Percentiles rank a stretch among this genome's conserved stretches.
Conservation (phyloP, 2,329 filamentous ascomycete genomes). For the Claviceps quebecensis region DNA sequence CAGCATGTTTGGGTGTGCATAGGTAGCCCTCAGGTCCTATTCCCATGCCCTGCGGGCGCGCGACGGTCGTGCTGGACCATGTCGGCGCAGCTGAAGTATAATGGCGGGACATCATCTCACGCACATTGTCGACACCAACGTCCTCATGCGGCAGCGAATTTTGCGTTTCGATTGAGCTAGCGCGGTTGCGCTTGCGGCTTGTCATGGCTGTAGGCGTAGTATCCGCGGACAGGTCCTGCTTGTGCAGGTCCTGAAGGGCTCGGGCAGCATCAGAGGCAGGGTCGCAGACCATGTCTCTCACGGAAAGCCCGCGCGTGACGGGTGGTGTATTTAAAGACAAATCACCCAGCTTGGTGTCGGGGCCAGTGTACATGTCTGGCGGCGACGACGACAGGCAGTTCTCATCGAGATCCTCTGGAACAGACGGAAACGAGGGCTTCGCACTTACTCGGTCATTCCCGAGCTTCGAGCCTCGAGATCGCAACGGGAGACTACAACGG, state of each 20-base stretch:
- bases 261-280: slow-evolving; percentile 40
- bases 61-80: slow-evolving; percentile 23
- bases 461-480: slow-evolving; percentile 46
- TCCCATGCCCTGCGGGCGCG: slow-evolving; percentile 17
- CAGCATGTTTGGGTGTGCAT: slow-evolving; percentile 27
- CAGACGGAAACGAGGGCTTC: slow-evolving; percentile 39
- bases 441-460: slow-evolving; percentile 40
- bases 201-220: slow-evolving; percentile 21
- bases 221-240: slow-evolving; percentile 28
- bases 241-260: slow-evolving; percentile 46
- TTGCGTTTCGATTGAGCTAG: slow-evolving; percentile 46
- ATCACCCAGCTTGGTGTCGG: slow-evolving; percentile 36
- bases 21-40: slow-evolving; percentile 14
- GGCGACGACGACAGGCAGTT: slow-evolving; percentile 36
- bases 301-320: slow-evolving; percentile 30
- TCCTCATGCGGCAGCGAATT: slow-evolving; percentile 50
- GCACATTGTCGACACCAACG: slow-evolving; percentile 25
- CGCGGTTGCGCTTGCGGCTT: slow-evolving; percentile 45
- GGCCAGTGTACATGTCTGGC: slow-evolving; percentile 42
- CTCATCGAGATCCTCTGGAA: slow-evolving; percentile 42
- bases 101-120: slow-evolving; percentile 39
- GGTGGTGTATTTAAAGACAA: slow-evolving; percentile 34
- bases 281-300: slow-evolving; percentile 29
- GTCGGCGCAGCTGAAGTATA: slow-evolving; percentile 14
- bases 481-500: slow-evolving; percentile 42